These are phyloP conservation scores for Penicillium freii DNA, from an alignment of 2,329 filamentous ascomycete species.

Conservation along the genomic window DNA sequence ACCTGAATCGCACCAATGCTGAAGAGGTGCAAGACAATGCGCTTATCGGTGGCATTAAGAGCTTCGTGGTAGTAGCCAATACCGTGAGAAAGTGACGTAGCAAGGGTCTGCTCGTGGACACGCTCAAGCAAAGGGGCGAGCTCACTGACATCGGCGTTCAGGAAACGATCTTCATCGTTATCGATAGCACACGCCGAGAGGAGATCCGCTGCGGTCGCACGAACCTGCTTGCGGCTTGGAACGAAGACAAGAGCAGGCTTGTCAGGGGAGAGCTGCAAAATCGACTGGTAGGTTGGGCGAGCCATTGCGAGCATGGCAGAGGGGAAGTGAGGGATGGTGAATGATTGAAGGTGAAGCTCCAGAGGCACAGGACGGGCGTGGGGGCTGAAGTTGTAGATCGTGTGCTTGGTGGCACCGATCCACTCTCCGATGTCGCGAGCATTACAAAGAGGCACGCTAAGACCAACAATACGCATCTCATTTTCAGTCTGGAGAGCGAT, in stretches of 20 bases:
- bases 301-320: conserved; percentile 99
- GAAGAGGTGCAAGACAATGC: conserved; percentile 90
- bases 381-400: conserved; percentile 97
- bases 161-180: conserved; percentile 89
- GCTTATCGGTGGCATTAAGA: conserved; percentile 81
- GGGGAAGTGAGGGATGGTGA: conserved; percentile 92
- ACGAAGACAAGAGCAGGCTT: conserved; percentile 92
- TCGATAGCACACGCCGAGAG: conserved; percentile 83
- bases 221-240: conserved; percentile 87
- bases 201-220: conserved; percentile 81
- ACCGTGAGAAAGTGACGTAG: conserved; percentile 86
- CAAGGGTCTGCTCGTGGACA: conserved; percentile 80
- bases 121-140: conserved; percentile 77
- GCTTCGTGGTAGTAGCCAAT: conserved; percentile 98
- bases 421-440: conserved; percentile 93
- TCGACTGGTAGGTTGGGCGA: conserved; percentile 84
- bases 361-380: conserved; percentile 84
- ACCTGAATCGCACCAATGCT: conserved; percentile 86
- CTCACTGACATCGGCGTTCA: conserved; percentile 79
- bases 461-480: conserved; percentile 78
- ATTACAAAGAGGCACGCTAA: conserved; percentile 90
- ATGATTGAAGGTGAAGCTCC: conserved; percentile 92
- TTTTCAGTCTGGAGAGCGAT: conserved; percentile 86
- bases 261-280: conserved; percentile 81
- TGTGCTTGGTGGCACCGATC: conserved; percentile 97